Evolutionary conservation across 2,329 filamentous ascomycete genomes (phyloP), one percentile per base, ranked within the genome.

Genomic region (Penicillium sp.): DNA sequence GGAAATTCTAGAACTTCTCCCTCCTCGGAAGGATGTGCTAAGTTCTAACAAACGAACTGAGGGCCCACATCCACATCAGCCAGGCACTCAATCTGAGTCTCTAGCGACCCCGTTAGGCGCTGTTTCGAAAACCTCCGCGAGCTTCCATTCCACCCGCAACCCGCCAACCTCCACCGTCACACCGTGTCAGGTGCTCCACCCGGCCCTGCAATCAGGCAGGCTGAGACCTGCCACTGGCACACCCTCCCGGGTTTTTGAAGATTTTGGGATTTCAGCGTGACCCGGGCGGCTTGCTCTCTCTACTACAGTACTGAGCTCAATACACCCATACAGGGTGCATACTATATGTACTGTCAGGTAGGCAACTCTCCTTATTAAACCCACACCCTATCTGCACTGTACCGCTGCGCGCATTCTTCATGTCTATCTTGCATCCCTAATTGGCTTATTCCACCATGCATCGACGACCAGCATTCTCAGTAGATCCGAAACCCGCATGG

Each of bases 401-500:
- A 13, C 37, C 30, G 38, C 15, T 26, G 3, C 22, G 38, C 24
- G 28, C 55, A 53, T 58, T 45, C 26, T 30, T 65, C 26, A 15
- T 54, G 35, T 42, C 38, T 15, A 37, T 24, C 10, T 30, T 8
- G n/a, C 51, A 42, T 28, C 37, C 15, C 51, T 44, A 2, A 54
- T 54, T 54, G 51, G 37, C 24, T 37, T 57, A 57, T 59, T 9
- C 59, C 50, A 33, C 57, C 60, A 59, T 69, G 68, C 63, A 69
- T 62, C 47, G 59, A 65, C 30, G 61, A 60, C 63, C 66, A 62
- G 62, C 68, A 69, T 68, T 68, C 61, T 61, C 37, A 65, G 64
- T 45, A 51, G 68, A 70, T 70, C 68, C 67, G 57, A 62, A 58
- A 64, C 62, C 62, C 66, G 65, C 65, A 67, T 63, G 54, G 59